Evolutionary conservation across 306 rosid species (phyloP).

Genomic region (Abrus pulchellus): DNA sequence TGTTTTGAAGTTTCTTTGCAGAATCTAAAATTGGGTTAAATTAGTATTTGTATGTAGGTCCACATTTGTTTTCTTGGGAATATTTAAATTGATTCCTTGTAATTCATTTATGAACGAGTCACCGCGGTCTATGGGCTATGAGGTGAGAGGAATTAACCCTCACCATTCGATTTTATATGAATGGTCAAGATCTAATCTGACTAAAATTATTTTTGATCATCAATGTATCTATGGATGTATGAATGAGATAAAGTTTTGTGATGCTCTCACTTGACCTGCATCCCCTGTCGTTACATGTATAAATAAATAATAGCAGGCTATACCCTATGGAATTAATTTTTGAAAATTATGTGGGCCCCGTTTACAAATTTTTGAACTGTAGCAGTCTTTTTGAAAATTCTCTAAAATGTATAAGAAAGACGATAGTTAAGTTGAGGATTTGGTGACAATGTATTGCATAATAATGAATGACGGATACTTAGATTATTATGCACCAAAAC

Average conservation of each 20-base stretch:
- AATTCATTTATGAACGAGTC: slow-evolving; percentile 10
- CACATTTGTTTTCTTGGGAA: background rate
- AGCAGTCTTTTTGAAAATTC: background rate
- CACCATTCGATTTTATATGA: background rate
- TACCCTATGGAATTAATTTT: slow-evolving; percentile 1
- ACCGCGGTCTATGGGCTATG: no score
- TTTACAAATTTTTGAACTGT: background rate
- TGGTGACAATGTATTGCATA: background rate
- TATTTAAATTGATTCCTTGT: background rate
- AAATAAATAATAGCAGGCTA: background rate
- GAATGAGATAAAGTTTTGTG: background rate
- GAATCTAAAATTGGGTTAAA: background rate
- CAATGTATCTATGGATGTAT: background rate
- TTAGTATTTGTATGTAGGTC: background rate
- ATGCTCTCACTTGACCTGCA: background rate
- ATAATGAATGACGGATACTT: background rate
- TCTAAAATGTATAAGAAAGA: background rate
- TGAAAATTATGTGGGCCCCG: background rate
- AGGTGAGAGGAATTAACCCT: background rate
- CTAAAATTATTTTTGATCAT: background rate
- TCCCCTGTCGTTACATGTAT: background rate
- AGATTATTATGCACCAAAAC: slow-evolving; percentile 19
- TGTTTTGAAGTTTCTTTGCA: background rate
- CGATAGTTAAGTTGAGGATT: background rate
- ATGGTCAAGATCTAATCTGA: background rate